Evolutionary conservation across 164 flowering plant genomes (phyloP).

Genomic region (Umbellularia californica): DNA sequence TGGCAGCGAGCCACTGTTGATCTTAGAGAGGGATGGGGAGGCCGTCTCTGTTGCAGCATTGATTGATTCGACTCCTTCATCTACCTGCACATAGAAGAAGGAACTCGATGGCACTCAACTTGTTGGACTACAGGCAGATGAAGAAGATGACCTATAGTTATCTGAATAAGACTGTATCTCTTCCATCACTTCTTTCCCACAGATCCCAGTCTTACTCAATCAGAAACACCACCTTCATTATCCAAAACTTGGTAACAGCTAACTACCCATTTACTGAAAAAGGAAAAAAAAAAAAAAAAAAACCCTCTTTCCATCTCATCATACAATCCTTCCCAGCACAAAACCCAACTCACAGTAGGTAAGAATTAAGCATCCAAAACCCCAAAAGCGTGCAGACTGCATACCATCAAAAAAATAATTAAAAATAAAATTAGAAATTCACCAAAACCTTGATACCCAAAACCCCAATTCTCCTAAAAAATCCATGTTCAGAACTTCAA

Average conservation of each 20-base stretch:
- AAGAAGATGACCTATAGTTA: conserved; percentile 89
- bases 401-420: too few species aligned
- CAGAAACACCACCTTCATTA: not conserved
- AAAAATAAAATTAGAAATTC: too few species aligned
- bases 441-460: too few species aligned
- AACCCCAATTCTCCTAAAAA: too few species aligned
- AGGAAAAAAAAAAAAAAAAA: too few species aligned
- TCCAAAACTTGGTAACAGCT: not conserved
- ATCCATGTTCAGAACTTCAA: too few species aligned
- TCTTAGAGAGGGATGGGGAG: conserved; percentile 78
- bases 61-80: conserved; percentile 71
- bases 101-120: conserved; percentile 80
- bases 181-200: conserved; percentile 47
- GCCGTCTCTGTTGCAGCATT: conserved; percentile 54
- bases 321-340: too few species aligned
- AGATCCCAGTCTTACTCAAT: not conserved
- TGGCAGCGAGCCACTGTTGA: conserved; percentile 79
- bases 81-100: conserved; percentile 72
- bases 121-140: conserved; percentile 88
- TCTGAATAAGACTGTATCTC: conserved; percentile 95
- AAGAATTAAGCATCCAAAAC: too few species aligned
- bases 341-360: too few species aligned
- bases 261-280: too few species aligned
- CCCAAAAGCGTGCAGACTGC: too few species aligned
- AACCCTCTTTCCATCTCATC: too few species aligned